Percentiles rank a stretch among this genome's conserved stretches.
These are phyloP conservation scores for Tetrapisispora taiwanensis DNA, from an alignment of 805 yeast species.

Conservation along the genomic window DNA sequence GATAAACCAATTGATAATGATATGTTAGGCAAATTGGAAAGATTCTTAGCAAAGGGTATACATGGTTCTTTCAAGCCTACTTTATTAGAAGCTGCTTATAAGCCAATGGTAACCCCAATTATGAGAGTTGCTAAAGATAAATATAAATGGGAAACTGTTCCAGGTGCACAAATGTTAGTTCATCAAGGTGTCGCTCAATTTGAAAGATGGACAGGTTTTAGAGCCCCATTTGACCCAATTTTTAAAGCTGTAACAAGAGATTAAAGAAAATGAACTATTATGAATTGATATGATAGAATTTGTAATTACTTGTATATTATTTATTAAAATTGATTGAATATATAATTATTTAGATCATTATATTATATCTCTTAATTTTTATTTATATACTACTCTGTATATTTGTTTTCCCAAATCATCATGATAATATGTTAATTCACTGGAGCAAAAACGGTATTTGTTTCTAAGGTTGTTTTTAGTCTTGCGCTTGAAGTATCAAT, in stretches of 20 bases:
- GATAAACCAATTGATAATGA: slow-evolving; percentile 53
- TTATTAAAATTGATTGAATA: too few species aligned
- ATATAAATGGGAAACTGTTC: slow-evolving; percentile 68
- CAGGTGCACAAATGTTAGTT: slow-evolving; percentile 86
- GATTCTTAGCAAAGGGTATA: slow-evolving; percentile 35
- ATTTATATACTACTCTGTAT: too few species aligned
- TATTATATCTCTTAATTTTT: too few species aligned
- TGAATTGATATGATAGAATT: neutral
- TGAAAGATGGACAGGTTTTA: slow-evolving; percentile 57
- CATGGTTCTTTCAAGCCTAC: slow-evolving; percentile 38
- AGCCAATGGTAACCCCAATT: slow-evolving; percentile 76
- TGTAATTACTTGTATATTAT: neutral
- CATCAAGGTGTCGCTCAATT: slow-evolving; percentile 91
- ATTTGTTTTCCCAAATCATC: too few species aligned
- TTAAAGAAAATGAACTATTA: neutral
- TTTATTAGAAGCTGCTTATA: slow-evolving; percentile 88
- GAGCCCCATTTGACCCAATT: slow-evolving; percentile 53
- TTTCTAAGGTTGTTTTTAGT: too few species aligned
- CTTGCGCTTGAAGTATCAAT: too few species aligned
- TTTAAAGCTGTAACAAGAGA: slow-evolving; percentile 46
- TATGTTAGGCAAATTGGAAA: slow-evolving; percentile 40
- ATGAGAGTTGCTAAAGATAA: slow-evolving; percentile 64
- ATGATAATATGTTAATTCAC: too few species aligned
- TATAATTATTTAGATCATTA: too few species aligned
- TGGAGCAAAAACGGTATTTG: too few species aligned